A percentile compares a stretch with the other conserved stretches of the same genome.
These are phyloP conservation scores for Vickermania ingenoplastis DNA, from an alignment of 208 protist species.

Conservation along the genomic window DNA sequence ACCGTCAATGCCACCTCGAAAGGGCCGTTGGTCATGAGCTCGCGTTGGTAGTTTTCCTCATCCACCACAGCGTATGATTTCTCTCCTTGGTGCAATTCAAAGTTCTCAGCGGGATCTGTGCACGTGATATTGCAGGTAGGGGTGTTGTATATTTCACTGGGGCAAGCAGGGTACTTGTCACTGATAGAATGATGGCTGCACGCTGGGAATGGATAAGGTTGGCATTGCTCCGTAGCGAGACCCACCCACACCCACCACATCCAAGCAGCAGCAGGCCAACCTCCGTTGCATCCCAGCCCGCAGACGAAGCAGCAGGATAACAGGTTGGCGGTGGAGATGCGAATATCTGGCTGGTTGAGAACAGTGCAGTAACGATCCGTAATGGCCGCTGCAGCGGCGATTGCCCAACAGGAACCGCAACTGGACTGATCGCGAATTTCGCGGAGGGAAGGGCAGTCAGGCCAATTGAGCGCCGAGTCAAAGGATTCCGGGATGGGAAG, in stretches of 20 bases:
- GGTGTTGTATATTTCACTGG: constrained; percentile 54
- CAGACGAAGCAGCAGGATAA: constrained; percentile 72
- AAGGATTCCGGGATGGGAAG: constrained; percentile 38
- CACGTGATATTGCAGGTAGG: constrained; percentile 67
- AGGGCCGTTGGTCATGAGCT: constrained; percentile 80
- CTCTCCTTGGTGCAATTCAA: constrained; percentile 23
- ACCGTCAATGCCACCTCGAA: constrained; percentile 86
- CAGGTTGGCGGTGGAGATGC: constrained; percentile 66
- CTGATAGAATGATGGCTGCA: constrained; percentile 67
- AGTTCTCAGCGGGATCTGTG: constrained; percentile 22
- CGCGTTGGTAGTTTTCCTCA: constrained; percentile 61
- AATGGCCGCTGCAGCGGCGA: constrained; percentile 73
- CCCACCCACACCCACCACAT: constrained; percentile 52
- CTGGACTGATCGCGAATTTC: constrained; percentile 81
- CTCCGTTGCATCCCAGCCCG: constrained; percentile 79
- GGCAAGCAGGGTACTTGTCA: constrained; percentile 48
- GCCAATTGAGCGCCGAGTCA: constrained; percentile 51
- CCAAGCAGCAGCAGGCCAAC: constrained; percentile 61
- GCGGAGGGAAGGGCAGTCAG: constrained; percentile 43
- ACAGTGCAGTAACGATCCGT: constrained; percentile 86
- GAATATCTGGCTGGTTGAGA: constrained; percentile 32
- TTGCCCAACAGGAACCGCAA: constrained; percentile 90
- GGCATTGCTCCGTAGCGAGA: constrained; percentile 57
- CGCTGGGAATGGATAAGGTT: constrained; percentile 72
- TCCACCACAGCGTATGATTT: constrained; percentile 36